phyloP scores from a whole-genome alignment of 2,329 filamentous ascomycete species.

The Aspergillus sp. region DNA sequence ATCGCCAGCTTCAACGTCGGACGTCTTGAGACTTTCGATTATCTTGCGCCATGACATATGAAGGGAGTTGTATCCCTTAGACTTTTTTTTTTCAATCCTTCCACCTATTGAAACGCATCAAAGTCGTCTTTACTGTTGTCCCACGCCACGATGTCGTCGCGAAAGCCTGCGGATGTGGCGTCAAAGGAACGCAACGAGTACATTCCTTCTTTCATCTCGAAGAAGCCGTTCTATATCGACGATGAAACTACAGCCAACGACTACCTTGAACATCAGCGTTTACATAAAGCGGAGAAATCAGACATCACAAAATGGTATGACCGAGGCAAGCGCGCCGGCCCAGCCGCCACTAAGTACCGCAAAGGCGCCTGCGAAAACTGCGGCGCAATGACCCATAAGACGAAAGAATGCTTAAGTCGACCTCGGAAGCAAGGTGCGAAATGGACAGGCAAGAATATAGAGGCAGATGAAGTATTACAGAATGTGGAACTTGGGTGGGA shows the following conservation, averaged over 20 bases:
- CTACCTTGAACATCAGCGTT: slow-evolving; percentile 93
- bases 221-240: slow-evolving; percentile 90
- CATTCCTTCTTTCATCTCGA: slow-evolving; percentile 96
- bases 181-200: slow-evolving; percentile 93
- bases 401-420: slow-evolving; percentile 83
- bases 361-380: slow-evolving; percentile 99
- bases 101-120: background rate
- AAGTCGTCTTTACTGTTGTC: background rate
- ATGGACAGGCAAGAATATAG: slow-evolving; percentile 88
- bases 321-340: slow-evolving; percentile 73
- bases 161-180: slow-evolving; percentile 49
- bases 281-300: slow-evolving; percentile 60
- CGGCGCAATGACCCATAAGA: slow-evolving; percentile 92
- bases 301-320: slow-evolving; percentile 84
- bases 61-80: background rate
- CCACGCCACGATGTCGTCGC: slow-evolving; percentile 32
- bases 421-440: slow-evolving; percentile 84
- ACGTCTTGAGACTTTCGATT: background rate
- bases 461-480: slow-evolving; percentile 82
- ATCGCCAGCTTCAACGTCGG: slow-evolving; percentile 4
- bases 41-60: background rate
- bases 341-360: slow-evolving; percentile 90
- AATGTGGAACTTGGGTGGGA: slow-evolving; percentile 89
- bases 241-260: slow-evolving; percentile 70
- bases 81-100: too few relatives aligned